Evolutionary conservation across 371 early-diverging fungal species (phyloP).

Genomic region (Chytridium lagenaria): DNA sequence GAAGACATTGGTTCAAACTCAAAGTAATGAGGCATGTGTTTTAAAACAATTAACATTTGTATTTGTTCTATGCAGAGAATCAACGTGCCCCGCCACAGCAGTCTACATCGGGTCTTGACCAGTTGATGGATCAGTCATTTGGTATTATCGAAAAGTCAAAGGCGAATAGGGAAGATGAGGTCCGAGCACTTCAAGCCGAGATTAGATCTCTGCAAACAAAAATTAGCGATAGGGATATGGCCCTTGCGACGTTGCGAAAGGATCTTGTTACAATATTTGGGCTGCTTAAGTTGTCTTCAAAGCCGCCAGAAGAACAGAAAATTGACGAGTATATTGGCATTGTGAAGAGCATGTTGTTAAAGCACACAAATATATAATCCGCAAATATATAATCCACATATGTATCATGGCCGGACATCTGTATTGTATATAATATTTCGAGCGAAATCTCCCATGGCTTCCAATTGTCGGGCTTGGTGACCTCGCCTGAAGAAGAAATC

Average conservation of each 20-base stretch:
- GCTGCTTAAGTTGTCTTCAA: background rate
- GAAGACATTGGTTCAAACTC: background rate
- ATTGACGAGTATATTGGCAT: constrained; percentile 16
- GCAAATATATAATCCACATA: no score
- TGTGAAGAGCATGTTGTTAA: background rate
- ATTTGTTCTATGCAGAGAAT: background rate
- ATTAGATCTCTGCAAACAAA: background rate
- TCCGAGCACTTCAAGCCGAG: background rate
- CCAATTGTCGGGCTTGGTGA: constrained; percentile 9
- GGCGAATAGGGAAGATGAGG: constrained; percentile 6
- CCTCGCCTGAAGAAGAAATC: constrained; percentile 21
- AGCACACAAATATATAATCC: background rate
- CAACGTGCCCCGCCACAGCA: background rate
- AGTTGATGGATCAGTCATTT: constrained; percentile 19
- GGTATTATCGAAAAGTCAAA: constrained; percentile 16
- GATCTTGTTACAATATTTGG: constrained; percentile 19
- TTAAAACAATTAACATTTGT: background rate
- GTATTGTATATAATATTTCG: constrained; percentile 20
- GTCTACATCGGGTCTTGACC: constrained; percentile 2
- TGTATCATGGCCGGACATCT: background rate
- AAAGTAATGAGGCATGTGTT: background rate
- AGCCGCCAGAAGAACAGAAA: constrained; percentile 4
- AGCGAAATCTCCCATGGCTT: constrained; percentile 36
- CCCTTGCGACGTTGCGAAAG: constrained; percentile 3
- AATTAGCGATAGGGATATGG: background rate